Evolutionary conservation across 2,329 filamentous ascomycete species (phyloP), one percentile per base, ranked within the genome.

Genomic region (Paramyrothecium sp.): DNA sequence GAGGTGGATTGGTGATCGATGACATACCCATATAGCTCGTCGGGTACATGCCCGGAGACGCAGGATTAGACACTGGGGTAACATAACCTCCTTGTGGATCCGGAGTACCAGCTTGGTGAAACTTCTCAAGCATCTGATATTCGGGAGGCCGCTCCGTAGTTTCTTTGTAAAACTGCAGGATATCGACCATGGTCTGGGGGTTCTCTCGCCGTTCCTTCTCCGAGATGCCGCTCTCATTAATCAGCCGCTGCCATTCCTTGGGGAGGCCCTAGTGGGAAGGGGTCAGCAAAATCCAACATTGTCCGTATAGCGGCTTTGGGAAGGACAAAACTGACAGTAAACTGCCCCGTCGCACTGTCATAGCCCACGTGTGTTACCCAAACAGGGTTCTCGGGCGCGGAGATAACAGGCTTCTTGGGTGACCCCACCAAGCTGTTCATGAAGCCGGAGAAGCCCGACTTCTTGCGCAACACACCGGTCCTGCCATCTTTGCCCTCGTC

Each of bases 291-390:
- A 10, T 30, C 38, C 5, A 19, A 12, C 13, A 19, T 44, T 44
- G 38, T 16, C 55, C 55, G 48, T 26, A 22, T 46, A 70, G 55
- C 23, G 26, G 49, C 54, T 56, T 55, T 48, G 54, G 58, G 51
- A 41, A 48, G 30, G 56, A 58, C 33, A 50, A 54, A 21, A 84
- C 88, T 70, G 81, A 96, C 92, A 57, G 94, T 98, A 74, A 97
- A 99, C 76, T 97, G 91, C 64, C 95, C 95, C 3, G 95, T 98
- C 68, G 91, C 85, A 76, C 95, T 96, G 75, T 99, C 94, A 73
- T 97, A 97, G 66, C 94, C 94, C 63, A 99, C 95, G 75, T 99
- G 95, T 57, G 94, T 98, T 67, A 99, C 91, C 76, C 98, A 95
- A 59, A 98, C 92, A 52, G 95, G 95, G 68, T 99, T 98, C 75